Evolutionary conservation across 371 early-diverging fungal genomes (phyloP).

Genomic region (Basidiobolus meristosporus): DNA sequence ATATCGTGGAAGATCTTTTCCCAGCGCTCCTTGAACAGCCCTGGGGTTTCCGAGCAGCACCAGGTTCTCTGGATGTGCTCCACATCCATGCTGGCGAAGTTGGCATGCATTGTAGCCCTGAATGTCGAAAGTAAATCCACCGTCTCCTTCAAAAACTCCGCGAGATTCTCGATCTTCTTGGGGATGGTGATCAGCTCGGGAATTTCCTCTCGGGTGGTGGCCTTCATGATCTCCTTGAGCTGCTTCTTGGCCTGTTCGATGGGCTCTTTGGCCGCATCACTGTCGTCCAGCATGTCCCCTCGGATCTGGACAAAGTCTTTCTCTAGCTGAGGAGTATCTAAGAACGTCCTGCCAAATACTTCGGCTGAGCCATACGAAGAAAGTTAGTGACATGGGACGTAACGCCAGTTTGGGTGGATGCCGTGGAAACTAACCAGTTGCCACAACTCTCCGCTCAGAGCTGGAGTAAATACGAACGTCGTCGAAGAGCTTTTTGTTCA

Average conservation of each 20-base stretch:
- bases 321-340: conserved; percentile 30
- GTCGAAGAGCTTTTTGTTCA: conserved; percentile 66
- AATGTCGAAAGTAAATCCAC: conserved; percentile 46
- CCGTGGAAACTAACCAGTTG: conserved; percentile 31
- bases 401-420: too few relatives aligned
- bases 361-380: conserved; percentile 22
- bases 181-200: conserved; percentile 28
- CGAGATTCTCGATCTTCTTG: conserved; percentile 38
- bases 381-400: not conserved
- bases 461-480: conserved; percentile 75
- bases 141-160: conserved; percentile 44
- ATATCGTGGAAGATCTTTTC: conserved; percentile 83
- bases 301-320: conserved; percentile 42
- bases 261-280: conserved; percentile 83
- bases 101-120: conserved; percentile 58
- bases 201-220: conserved; percentile 18
- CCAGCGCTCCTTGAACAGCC: conserved; percentile 81
- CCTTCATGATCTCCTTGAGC: conserved; percentile 28
- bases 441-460: conserved; percentile 76
- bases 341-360: conserved; percentile 55
- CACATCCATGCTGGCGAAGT: conserved; percentile 37
- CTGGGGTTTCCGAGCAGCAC: conserved; percentile 65
- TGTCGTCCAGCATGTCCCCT: conserved; percentile 87
- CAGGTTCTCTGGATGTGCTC: conserved; percentile 40
- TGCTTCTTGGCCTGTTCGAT: conserved; percentile 69